Base-by-base conservation (phyloP, 2,329 filamentous ascomycete genomes). In the Alternaria rosae region DNA sequence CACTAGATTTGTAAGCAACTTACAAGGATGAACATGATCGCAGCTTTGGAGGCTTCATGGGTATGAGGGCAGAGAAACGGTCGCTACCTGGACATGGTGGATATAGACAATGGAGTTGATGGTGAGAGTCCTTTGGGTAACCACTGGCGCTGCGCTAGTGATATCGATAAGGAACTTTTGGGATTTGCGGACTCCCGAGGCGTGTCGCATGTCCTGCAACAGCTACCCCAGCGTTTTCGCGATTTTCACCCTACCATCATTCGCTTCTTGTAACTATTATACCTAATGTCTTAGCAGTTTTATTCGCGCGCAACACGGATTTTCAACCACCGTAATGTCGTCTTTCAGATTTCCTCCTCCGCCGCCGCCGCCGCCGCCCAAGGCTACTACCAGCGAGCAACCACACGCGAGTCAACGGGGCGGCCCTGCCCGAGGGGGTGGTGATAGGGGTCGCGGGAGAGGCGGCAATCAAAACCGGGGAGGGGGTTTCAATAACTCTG, bases 271-370 rank as follows among this genome's bases (percentile, higher is more conserved):
- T 42, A 17, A 53, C n/a, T 17, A 15, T 5, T 38, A 12, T 5
- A 23, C 23, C 17, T 17, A 38, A 51, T 51, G 12, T 15, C 8
- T 51, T 38, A 17, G 21, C 4, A 23, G 15, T 28, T 17, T 8
- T 0, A 5, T 15, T 6, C 5, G 8, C 23, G 17, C 51, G 7
- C 25, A 9, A 26, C 3, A 5, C 51, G n/a, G 28, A 1, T 3
- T 9, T 6, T n/a, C 23, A 5, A 6, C 3, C 17, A 54, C 26
- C n/a, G 58, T 21, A 3, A 78, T 77, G 74, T 68, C 70, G 70
- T 72, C 60, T 72, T 84, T 78, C 69, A 80, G 77, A 17, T 85
- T 84, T 54, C 83, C 83, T n/a, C 83, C 82, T 43, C 83, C 82
- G 30, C 83, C 83, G 41, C 83, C 83, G 17, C 78, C 78, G 59